Percentiles rank a stretch among this genome's conserved stretches.
Evolutionary conservation across 1,284 basidiomycete species (phyloP).

Genomic region (Rhodofomes roseus): DNA sequence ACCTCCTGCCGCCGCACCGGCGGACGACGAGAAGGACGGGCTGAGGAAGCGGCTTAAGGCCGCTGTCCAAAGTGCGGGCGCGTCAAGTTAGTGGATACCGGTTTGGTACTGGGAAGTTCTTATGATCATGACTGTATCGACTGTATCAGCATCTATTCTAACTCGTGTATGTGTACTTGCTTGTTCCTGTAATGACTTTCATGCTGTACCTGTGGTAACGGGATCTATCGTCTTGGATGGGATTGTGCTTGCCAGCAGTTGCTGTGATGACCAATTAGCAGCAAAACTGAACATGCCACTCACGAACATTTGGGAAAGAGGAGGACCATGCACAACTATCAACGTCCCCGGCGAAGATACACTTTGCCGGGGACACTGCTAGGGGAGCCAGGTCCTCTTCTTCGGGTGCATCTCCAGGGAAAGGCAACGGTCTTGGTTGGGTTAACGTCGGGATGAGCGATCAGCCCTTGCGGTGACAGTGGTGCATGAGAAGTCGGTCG

Average conservation of each 20-base stretch:
- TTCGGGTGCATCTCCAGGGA: neutral
- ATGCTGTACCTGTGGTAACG: neutral
- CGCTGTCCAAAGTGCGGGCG: conserved; percentile 20
- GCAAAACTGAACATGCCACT: too few species aligned
- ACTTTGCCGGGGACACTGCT: neutral
- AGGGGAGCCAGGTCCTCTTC: neutral
- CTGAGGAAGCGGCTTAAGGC: conserved; percentile 26
- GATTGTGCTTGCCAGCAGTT: too few species aligned
- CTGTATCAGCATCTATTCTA: neutral
- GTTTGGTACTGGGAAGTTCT: neutral
- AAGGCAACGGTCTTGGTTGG: too few species aligned
- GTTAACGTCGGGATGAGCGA: too few species aligned
- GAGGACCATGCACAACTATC: neutral
- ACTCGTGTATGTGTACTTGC: neutral
- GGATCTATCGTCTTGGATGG: too few species aligned
- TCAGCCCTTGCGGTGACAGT: too few species aligned
- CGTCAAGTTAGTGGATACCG: neutral
- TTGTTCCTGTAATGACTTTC: neutral
- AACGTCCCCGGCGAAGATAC: neutral
- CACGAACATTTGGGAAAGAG: neutral
- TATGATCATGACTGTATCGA: neutral
- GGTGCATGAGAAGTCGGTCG: too few species aligned
- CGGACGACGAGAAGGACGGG: conserved; percentile 15
- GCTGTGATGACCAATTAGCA: too few species aligned
- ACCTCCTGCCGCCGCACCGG: neutral